A percentile compares a stretch with the other conserved stretches of the same genome.
These are phyloP conservation scores for Phaeomoniella chlamydospora DNA, from an alignment of 2,329 filamentous ascomycete genomes.

Conservation along the genomic window DNA sequence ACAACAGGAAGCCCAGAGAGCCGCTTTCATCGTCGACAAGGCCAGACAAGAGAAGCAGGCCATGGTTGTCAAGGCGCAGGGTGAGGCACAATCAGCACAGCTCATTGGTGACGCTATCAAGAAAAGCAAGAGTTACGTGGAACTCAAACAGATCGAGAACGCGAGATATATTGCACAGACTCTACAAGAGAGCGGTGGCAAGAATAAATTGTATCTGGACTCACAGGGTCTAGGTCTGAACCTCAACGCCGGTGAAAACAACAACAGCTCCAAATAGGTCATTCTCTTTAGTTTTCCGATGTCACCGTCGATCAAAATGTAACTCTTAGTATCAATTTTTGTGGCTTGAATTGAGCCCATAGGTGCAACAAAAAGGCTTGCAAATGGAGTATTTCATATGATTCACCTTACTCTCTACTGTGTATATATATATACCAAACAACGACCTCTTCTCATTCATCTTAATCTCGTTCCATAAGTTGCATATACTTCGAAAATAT, in stretches of 20 bases:
- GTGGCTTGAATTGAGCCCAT: too few relatives aligned
- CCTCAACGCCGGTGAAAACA: conserved; percentile 35
- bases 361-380: too few relatives aligned
- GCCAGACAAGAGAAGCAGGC: conserved; percentile 98
- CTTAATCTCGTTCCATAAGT: too few relatives aligned
- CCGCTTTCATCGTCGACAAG: conserved; percentile 96
- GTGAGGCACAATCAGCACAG: conserved; percentile 95
- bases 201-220: conserved; percentile 91
- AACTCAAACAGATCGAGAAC: conserved; percentile 97
- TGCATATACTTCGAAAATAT: too few relatives aligned
- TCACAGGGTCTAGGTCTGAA: conserved; percentile 83
- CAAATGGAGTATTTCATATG: too few relatives aligned
- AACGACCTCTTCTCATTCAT: too few relatives aligned
- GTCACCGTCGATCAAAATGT: too few relatives aligned
- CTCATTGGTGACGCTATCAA: conserved; percentile 98
- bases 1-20: conserved; percentile 87
- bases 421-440: too few relatives aligned
- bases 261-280: too few relatives aligned
- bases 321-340: too few relatives aligned
- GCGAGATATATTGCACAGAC: conserved; percentile 77
- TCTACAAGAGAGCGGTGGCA: conserved; percentile 69
- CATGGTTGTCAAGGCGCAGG: conserved; percentile 94
- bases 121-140: conserved; percentile 94
- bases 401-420: too few relatives aligned
- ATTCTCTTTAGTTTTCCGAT: too few relatives aligned